These are phyloP conservation scores for Teratosphaeria nubilosa DNA, from an alignment of 2,329 filamentous ascomycete species.

Conservation along the genomic window DNA sequence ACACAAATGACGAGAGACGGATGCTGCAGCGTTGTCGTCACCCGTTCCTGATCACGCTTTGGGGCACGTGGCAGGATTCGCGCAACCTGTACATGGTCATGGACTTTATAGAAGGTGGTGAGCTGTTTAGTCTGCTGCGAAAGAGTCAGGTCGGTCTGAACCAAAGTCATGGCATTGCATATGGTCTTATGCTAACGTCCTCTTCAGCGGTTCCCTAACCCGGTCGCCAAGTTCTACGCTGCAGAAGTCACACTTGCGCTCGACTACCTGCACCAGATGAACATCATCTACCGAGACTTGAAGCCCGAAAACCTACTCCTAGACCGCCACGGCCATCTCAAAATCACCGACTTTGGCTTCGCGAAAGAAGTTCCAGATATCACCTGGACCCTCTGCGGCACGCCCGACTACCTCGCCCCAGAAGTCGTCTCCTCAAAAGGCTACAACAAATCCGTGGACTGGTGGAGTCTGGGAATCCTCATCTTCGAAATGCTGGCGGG, in stretches of 20 bases:
- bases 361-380: slow-evolving; percentile 97
- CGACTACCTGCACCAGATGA: slow-evolving; percentile 85
- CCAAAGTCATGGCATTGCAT: background rate
- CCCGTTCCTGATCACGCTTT: slow-evolving; percentile 92
- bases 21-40: slow-evolving; percentile 98
- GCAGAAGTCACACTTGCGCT: slow-evolving; percentile 92
- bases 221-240: slow-evolving; percentile 97
- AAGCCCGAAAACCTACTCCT: slow-evolving; percentile 94
- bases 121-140: slow-evolving; percentile 86
- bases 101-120: slow-evolving; percentile 98
- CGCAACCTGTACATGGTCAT: slow-evolving; percentile 99
- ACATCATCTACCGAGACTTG: slow-evolving; percentile 96
- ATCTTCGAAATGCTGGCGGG: slow-evolving; percentile 99
- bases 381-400: slow-evolving; percentile 97
- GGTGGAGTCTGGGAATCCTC: slow-evolving; percentile 97
- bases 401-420: slow-evolving; percentile 91
- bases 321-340: slow-evolving; percentile 76
- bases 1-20: slow-evolving; percentile 92
- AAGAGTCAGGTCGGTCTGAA: slow-evolving; percentile 69
- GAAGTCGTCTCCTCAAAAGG: slow-evolving; percentile 99
- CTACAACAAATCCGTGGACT: slow-evolving; percentile 99
- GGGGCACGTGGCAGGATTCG: slow-evolving; percentile 94
- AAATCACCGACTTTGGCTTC: slow-evolving; percentile 92
- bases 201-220: slow-evolving; percentile 88
- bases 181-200: background rate